Percentiles rank a stretch among this genome's conserved stretches.
Conservation (phyloP, 2,329 filamentous ascomycete species). For the Dothideomycetes sp. region DNA sequence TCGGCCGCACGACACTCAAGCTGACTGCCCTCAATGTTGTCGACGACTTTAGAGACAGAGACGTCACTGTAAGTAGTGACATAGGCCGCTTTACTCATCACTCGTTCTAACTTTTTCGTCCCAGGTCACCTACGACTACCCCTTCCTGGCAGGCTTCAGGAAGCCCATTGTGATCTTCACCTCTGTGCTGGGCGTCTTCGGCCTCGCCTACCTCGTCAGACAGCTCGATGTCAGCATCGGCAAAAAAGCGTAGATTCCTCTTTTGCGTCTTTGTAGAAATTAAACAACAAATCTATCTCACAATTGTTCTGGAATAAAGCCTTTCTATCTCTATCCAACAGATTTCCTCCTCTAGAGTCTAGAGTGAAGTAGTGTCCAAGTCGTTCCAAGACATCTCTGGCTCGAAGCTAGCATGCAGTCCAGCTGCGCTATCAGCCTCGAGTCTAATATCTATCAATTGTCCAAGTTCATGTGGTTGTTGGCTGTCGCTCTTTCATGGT, state of each 20-base stretch:
- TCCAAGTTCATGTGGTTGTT: too few species aligned
- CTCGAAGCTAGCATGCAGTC: background rate
- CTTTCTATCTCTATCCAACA: too few species aligned
- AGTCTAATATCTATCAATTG: too few species aligned
- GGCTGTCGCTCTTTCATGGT: too few species aligned
- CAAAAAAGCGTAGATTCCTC: conserved; percentile 15
- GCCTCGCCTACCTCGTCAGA: conserved; percentile 62
- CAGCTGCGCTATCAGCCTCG: conserved; percentile 1
- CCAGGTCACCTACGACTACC: conserved; percentile 71
- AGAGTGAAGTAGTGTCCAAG: background rate
- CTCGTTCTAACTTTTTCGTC: background rate
- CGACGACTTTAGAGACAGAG: conserved; percentile 76
- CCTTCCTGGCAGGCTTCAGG: conserved; percentile 60
- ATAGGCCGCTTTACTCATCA: background rate
- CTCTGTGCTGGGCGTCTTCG: conserved; percentile 64
- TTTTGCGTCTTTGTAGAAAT: too few species aligned
- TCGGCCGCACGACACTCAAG: conserved; percentile 72
- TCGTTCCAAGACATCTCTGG: background rate
- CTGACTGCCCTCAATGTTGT: conserved; percentile 78
- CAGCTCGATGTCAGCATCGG: conserved; percentile 73
- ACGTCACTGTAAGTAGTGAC: conserved; percentile 50
- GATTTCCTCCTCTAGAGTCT: too few species aligned
- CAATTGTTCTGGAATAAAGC: too few species aligned
- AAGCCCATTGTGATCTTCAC: conserved; percentile 78
- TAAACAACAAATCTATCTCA: too few species aligned